phyloP scores from a whole-genome alignment of 768 basidiomycete genomes.

The Suillus spraguei region DNA sequence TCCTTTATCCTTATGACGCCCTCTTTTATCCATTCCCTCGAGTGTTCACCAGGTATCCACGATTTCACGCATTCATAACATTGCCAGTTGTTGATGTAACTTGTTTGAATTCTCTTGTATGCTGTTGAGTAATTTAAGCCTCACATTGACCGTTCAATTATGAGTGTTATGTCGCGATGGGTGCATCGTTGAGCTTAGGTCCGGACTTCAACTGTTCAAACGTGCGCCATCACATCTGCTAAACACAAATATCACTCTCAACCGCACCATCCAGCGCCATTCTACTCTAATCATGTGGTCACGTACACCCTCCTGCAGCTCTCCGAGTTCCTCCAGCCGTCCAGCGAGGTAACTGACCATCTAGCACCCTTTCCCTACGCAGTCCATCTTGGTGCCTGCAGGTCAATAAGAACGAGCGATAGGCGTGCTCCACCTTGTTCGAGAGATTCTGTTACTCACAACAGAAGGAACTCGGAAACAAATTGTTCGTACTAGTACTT shows the following conservation, averaged over 20 bases:
- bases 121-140: slow-evolving; percentile 6
- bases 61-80: slow-evolving; percentile 5
- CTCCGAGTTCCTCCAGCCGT: background rate
- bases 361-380: background rate
- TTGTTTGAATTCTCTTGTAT: slow-evolving; percentile 2
- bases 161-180: too few relatives aligned
- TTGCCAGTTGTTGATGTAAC: slow-evolving; percentile 2
- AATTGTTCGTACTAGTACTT: too few relatives aligned
- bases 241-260: background rate
- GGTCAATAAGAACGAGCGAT: background rate
- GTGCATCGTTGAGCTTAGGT: too few relatives aligned
- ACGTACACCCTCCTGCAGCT: background rate
- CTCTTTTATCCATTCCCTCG: background rate
- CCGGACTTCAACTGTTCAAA: background rate
- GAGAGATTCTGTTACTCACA: too few relatives aligned
- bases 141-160: background rate
- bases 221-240: background rate
- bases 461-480: background rate
- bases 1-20: slow-evolving; percentile 4
- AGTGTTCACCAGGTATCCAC: background rate
- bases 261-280: background rate
- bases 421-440: background rate
- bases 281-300: background rate
- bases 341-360: background rate
- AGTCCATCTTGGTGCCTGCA: background rate